Percentiles rank a stretch among this genome's conserved stretches.
Conservation (phyloP, 768 basidiomycete genomes). For the Termitomyces sp. region DNA sequence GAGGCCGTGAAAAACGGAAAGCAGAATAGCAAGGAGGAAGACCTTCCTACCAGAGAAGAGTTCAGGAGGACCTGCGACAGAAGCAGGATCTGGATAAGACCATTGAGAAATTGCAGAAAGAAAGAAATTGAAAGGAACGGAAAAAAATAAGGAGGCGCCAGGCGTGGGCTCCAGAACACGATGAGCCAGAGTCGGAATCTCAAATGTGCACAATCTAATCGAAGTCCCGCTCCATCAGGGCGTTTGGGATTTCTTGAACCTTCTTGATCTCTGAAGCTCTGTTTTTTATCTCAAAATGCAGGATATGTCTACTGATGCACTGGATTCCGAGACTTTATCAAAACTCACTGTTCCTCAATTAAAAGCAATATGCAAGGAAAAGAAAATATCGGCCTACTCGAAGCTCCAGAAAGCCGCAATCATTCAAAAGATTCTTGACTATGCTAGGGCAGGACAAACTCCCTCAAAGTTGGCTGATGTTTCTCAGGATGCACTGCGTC, state of each 20-base stretch:
- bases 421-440: slow-evolving; percentile 38
- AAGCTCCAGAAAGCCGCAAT: slow-evolving; percentile 58
- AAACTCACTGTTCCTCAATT: slow-evolving; percentile 59
- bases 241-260: not conserved
- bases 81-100: too few relatives aligned
- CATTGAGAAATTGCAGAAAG: too few relatives aligned
- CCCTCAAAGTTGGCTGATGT: not conserved
- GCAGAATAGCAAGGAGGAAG: too few relatives aligned
- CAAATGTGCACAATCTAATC: too few relatives aligned
- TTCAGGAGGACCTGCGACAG: too few relatives aligned
- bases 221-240: too few relatives aligned
- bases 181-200: too few relatives aligned
- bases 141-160: too few relatives aligned
- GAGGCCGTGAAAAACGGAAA: too few relatives aligned
- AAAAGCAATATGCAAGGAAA: slow-evolving; percentile 63
- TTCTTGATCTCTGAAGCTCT: not conserved
- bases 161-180: too few relatives aligned
- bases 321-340: slow-evolving; percentile 23
- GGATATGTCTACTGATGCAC: not conserved
- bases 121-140: too few relatives aligned
- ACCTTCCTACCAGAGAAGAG: too few relatives aligned
- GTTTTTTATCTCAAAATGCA: not conserved
- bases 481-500: not conserved
- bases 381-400: slow-evolving; percentile 55
- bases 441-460: not conserved